Conservation (phyloP, 345 rosid species). For the Luvunga scandens region DNA sequence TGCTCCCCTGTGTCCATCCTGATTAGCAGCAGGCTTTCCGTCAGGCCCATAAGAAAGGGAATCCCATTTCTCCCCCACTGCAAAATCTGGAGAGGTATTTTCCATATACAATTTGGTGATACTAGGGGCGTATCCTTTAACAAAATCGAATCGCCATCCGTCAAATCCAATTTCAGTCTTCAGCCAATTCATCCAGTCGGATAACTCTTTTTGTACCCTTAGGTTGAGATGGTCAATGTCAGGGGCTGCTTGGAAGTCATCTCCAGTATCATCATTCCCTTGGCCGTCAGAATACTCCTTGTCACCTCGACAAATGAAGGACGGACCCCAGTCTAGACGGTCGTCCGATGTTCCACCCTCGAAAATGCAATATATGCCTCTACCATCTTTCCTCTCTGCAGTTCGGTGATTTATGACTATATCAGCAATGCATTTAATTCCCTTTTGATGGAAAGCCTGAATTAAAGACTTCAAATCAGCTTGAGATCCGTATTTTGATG, state of each 20-base stretch:
- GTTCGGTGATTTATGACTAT: conserved; percentile 87
- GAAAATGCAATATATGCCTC: conserved; percentile 61
- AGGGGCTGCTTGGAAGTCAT: conserved; percentile 49
- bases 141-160: conserved; percentile 83
- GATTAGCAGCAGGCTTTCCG: conserved; percentile 48
- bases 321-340: conserved; percentile 79
- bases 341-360: conserved; percentile 41
- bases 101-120: conserved; percentile 55
- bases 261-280: conserved; percentile 74
- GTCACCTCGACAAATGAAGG: conserved; percentile 61
- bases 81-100: conserved; percentile 58
- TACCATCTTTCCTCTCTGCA: conserved; percentile 61
- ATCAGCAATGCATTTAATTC: conserved; percentile 76
- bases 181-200: conserved; percentile 94
- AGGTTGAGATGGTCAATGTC: conserved; percentile 86
- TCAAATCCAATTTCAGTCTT: conserved; percentile 68
- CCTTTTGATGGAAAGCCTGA: conserved; percentile 42
- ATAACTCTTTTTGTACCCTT: conserved; percentile 62
- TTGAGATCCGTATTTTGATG: conserved; percentile 70
- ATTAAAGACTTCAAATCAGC: conserved; percentile 52
- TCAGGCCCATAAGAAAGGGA: conserved; percentile 47
- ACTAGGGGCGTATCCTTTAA: conserved; percentile 60
- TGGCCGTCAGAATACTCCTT: conserved; percentile 46
- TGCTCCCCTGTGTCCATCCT: conserved; percentile 56
- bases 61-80: conserved; percentile 86